A percentile compares a stretch with the other conserved stretches of the same genome.
Evolutionary conservation across 2,329 filamentous ascomycete species (phyloP).

Genomic region (Helotiales sp.): DNA sequence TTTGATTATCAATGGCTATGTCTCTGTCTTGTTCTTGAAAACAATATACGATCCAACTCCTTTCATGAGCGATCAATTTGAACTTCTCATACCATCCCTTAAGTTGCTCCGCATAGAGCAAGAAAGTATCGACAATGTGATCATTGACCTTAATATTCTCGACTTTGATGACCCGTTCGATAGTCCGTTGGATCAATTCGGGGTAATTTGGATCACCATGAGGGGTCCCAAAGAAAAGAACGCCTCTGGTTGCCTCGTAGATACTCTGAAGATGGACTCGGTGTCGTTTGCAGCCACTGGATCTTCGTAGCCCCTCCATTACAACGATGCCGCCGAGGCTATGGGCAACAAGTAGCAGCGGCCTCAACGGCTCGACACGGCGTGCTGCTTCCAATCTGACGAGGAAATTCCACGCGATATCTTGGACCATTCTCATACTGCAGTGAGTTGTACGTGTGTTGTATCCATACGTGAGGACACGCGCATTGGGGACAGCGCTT

Average conservation of each 20-base stretch:
- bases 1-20: background rate
- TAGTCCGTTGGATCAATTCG: conserved; percentile 11
- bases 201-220: conserved; percentile 64
- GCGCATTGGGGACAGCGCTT: conserved; percentile 11
- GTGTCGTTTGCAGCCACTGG: background rate
- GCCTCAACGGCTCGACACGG: conserved; percentile 3
- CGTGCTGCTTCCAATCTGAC: conserved; percentile 21
- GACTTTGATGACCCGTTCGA: conserved; percentile 5
- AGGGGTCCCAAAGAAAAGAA: conserved; percentile 74
- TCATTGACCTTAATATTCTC: conserved; percentile 4
- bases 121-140: conserved; percentile 9
- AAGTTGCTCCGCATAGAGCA: conserved; percentile 10
- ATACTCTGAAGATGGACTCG: conserved; percentile 37
- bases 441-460: conserved; percentile 42
- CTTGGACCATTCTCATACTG: conserved; percentile 8
- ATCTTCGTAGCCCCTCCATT: conserved; percentile 47
- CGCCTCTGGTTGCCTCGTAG: conserved; percentile 70
- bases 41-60: conserved; percentile 13
- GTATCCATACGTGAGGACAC: conserved; percentile 23
- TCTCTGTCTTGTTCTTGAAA: conserved; percentile 11
- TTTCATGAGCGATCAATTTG: conserved; percentile 10
- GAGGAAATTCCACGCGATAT: conserved; percentile 17
- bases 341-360: conserved; percentile 66
- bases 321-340: conserved; percentile 70
- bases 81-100: conserved; percentile 13